phyloP scores from a whole-genome alignment of 2,329 filamentous ascomycete genomes.

The Colletotrichum sansevieriae region DNA sequence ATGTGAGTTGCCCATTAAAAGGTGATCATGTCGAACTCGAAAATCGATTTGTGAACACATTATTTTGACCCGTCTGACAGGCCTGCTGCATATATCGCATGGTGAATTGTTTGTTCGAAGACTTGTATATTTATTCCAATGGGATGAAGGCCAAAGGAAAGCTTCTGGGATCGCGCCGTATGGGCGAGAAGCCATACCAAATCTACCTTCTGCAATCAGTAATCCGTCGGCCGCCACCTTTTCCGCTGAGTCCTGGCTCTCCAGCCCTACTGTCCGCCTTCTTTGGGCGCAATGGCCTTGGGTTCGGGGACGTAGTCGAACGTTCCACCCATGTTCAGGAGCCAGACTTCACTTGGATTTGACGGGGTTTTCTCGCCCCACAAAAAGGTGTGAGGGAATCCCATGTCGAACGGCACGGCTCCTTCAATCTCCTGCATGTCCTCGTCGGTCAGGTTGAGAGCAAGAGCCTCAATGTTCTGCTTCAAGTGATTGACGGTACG shows the following conservation, averaged over 20 bases:
- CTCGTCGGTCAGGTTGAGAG: constrained; percentile 68
- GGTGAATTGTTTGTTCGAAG: no score
- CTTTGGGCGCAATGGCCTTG: constrained; percentile 57
- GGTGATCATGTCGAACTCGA: no score
- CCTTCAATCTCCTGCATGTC: constrained; percentile 77
- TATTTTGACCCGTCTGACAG: no score
- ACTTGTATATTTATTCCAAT: no score
- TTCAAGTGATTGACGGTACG: constrained; percentile 78
- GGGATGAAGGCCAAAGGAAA: no score
- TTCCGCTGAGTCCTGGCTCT: constrained; percentile 49
- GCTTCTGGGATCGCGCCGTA: no score
- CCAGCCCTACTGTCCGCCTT: constrained; percentile 58
- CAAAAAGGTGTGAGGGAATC: constrained; percentile 76
- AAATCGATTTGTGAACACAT: no score
- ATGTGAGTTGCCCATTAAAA: no score
- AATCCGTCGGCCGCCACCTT: constrained; percentile 48
- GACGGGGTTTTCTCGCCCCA: constrained; percentile 55
- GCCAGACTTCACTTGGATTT: constrained; percentile 57
- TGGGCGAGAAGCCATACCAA: neutral
- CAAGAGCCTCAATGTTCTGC: constrained; percentile 77
- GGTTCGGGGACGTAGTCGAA: constrained; percentile 63
- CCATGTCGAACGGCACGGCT: constrained; percentile 72
- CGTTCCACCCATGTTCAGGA: constrained; percentile 60
- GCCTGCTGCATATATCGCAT: no score
- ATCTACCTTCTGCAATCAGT: constrained; percentile 20